A percentile compares a stretch with the other conserved stretches of the same genome.
phyloP scores from a whole-genome alignment of 2,329 filamentous ascomycete genomes.

The Fusarium humuli region DNA sequence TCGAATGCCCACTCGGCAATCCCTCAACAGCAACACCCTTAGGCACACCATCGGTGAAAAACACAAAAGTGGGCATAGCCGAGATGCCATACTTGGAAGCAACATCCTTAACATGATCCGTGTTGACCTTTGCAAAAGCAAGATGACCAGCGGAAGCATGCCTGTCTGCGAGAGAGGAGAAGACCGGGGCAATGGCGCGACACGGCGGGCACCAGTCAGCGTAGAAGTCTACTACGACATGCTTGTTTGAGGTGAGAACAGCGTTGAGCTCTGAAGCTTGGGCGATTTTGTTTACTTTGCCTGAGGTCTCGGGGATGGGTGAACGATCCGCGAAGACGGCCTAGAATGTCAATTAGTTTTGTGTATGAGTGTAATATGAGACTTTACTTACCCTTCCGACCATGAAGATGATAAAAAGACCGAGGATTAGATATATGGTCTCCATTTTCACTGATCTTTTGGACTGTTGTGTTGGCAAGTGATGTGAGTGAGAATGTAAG shows the following conservation, averaged over 20 bases:
- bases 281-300: constrained; percentile 52
- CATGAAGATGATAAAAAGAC: constrained; percentile 32
- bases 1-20: constrained; percentile 33
- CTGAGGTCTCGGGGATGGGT: constrained; percentile 56
- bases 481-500: not conserved
- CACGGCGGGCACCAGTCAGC: constrained; percentile 93
- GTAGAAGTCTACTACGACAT: constrained; percentile 85
- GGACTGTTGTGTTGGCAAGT: not conserved
- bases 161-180: constrained; percentile 53
- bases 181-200: constrained; percentile 83
- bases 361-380: not conserved
- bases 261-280: constrained; percentile 44
- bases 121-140: constrained; percentile 88
- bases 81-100: constrained; percentile 80
- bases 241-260: constrained; percentile 54
- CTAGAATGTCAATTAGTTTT: constrained; percentile 16
- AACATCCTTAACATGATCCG: constrained; percentile 81
- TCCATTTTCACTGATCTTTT: constrained; percentile 22
- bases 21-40: constrained; percentile 43
- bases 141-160: constrained; percentile 59
- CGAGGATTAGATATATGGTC: constrained; percentile 37
- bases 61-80: constrained; percentile 89
- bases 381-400: constrained; percentile 23
- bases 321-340: constrained; percentile 39
- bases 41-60: constrained; percentile 79